Evolutionary conservation across 257 asterid genomes (phyloP), one percentile per base, ranked within the genome.

Genomic region (Fraxinus cuspidata): DNA sequence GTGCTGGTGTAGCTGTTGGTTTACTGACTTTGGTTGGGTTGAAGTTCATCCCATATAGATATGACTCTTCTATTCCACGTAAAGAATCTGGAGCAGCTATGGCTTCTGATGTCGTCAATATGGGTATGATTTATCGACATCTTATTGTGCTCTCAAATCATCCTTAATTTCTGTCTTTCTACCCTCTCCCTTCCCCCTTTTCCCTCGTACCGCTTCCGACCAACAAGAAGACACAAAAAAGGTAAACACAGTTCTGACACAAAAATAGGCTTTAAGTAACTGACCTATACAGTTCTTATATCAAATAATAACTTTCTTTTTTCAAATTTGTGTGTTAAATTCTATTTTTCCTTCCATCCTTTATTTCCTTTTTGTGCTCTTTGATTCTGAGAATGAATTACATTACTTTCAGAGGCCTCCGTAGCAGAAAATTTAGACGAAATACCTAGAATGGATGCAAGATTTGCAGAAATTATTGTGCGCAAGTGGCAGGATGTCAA

Each of bases 1-100:
- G 92, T 81, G 99, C 91, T 78, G 99, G 98, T 75, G 90, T 87
- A 68, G 96, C 92, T 10, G 89, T 96, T 81, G 97, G 99, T 32
- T 83, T 93, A 76, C 80, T 90, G 81, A 87, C 97, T 79, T 77
- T 96, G 81, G 78, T 82, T 51, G 95, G 98, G 51, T 84, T 96
- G 84, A 96, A 85, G 80, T 85, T 90, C 77, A 66, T 88, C 56
- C 87, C 97, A 40, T 63, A 70, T 75, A 86, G 94, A 81, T 75
- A 79, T 53, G 83, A 63, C 82, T 80, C 88, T 40, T 83, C 90
- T 37, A 66, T 63, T 80, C 83, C 72, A 63, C 83, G 2, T 68
- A 92, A 84, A 78, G 90, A 84, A 76, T 58, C 42, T 28, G 85
- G 77, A 70, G 28, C 89, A 47, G 81, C 92, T 82, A 34, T 85